A percentile compares a stretch with the other conserved stretches of the same genome.
Conservation (phyloP, 768 basidiomycete genomes). For the Aureoboletus auriporus region DNA sequence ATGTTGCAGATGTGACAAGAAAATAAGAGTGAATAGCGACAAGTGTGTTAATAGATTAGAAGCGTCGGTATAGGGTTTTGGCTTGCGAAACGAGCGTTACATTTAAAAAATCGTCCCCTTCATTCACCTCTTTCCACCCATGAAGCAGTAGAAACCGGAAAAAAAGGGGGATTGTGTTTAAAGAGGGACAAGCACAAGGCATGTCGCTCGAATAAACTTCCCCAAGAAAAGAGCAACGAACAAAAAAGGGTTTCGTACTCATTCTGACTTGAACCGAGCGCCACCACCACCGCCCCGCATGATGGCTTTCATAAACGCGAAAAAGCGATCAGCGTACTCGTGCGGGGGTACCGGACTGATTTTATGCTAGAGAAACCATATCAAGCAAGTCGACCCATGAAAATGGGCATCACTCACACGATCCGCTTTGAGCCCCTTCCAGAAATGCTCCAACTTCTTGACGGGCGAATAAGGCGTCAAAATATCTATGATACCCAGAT, state of each 20-base stretch:
- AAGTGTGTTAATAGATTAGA: slow-evolving; percentile 10
- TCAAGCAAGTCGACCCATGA: neutral
- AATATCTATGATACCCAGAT: slow-evolving; percentile 96
- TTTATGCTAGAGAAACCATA: slow-evolving; percentile 59
- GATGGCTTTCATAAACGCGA: slow-evolving; percentile 77
- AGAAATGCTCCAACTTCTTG: slow-evolving; percentile 86
- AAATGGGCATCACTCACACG: slow-evolving; percentile 52
- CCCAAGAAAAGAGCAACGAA: neutral
- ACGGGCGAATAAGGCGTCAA: slow-evolving; percentile 77
- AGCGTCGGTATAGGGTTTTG: slow-evolving; percentile 13
- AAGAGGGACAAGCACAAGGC: slow-evolving; percentile 5
- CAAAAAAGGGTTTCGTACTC: too few species aligned
- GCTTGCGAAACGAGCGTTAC: neutral
- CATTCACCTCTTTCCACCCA: neutral
- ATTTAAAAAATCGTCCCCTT: neutral
- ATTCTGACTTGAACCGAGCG: slow-evolving; percentile 45
- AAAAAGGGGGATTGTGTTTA: slow-evolving; percentile 2
- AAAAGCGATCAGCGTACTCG: slow-evolving; percentile 89
- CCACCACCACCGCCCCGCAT: slow-evolving; percentile 80
- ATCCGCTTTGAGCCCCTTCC: slow-evolving; percentile 88
- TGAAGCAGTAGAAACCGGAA: neutral
- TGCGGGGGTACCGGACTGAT: slow-evolving; percentile 89
- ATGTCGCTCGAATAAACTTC: slow-evolving; percentile 3
- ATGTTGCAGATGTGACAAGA: neutral
- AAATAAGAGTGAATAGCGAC: neutral